Base-by-base conservation (phyloP, 805 yeast species). In the Maudiozyma pseudohumilis region DNA sequence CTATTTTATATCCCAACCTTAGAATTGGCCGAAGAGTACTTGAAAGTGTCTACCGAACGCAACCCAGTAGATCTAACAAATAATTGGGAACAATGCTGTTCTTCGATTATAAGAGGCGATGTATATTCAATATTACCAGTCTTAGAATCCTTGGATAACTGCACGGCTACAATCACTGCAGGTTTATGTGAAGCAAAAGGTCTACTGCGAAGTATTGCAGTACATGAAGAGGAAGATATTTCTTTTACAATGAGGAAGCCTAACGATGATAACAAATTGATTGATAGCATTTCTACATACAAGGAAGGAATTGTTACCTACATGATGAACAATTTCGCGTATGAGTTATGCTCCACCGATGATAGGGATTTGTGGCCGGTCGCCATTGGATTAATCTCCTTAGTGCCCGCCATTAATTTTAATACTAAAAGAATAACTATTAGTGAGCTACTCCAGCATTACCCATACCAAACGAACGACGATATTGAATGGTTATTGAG, bases 401-500 rank as follows among this genome's bases (percentile, higher is more conserved):
- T 70, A 2, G 60, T 74, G 9, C 68, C 69, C 15, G 67, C 70
- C n/a, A 52, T 63, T 10, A 61, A 61, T 16, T 56, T 73, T 2
- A 44, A 48, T 28, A 48, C 53, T 5, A 56, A 51, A 31, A 56
- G 49, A 36, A 32, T 42, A 27, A 50, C 73, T 1, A 66, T 82
- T 25, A 68, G 74, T 4, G 77, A 74, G 41, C 66, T 73, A 34
- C 59, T 82, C 25, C 84, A 85, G 5, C 68, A 67, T 17, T 81
- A 65, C 51, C 66, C 76, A 31, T 77, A 76, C 49, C 61, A 69
- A 38, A 77, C 78, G 7, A 80, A 77, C 50, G 88, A 81, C 53
- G 94, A 82, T 52, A 66, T 80, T 43, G 92, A 82, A 55, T 82
- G 89, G 89, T 72, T 79, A 32, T 61, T 82, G 36, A 72, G 84